Base-by-base conservation (phyloP, 1,284 basidiomycete species). In the Sanguinoderma infundibulare region DNA sequence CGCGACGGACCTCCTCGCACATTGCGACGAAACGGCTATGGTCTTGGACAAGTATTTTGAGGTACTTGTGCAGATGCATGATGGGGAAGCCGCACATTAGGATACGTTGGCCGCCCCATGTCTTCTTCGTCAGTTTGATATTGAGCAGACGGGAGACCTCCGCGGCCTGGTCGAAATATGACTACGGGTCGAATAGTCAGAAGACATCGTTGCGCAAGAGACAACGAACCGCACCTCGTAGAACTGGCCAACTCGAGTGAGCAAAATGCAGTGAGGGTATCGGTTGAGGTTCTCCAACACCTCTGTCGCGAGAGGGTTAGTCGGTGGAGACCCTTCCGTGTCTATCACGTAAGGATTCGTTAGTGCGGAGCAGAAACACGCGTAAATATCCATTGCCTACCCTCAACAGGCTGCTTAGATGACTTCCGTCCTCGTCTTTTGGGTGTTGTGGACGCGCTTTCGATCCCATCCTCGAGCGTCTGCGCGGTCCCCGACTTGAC, bases 171-270 rank as follows among this genome's bases (percentile, higher is more conserved):
- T 94, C 90, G 71, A 96, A 98, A 74, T 98, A 98, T 0, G 95
- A 96, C 95, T 52, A 40, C 53, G 46, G 22, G 17, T 35, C 42
- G 30, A 47, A 42, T 53, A 34, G 30, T 17, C 30, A 24, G 30
- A 56, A 30, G 24, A 1, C 49, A 46, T 22, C 32, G n/a, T 10
- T 35, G 2, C 35, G n/a, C 9, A 15, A 34, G 20, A 51, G n/a
- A 35, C 20, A 22, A 34, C 2, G 10, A 14, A 9, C 57, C 77
- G 58, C 72, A 94, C 96, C 83, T 98, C 96, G 74, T 96, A 98
- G 75, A 98, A 98, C 69, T 94, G 91, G 20, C 96, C 96, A 14
- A 98, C 95, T 59, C 94, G 87, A 3, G 95, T 98, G 6, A 98
- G 81, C 20, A 98, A 80, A 35, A 97, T 83, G 71, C 94, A 96